A percentile compares a stretch with the other conserved stretches of the same genome.
phyloP scores from a whole-genome alignment of 495 filamentous ascomycete genomes.

The Penicillium crystallinum region DNA sequence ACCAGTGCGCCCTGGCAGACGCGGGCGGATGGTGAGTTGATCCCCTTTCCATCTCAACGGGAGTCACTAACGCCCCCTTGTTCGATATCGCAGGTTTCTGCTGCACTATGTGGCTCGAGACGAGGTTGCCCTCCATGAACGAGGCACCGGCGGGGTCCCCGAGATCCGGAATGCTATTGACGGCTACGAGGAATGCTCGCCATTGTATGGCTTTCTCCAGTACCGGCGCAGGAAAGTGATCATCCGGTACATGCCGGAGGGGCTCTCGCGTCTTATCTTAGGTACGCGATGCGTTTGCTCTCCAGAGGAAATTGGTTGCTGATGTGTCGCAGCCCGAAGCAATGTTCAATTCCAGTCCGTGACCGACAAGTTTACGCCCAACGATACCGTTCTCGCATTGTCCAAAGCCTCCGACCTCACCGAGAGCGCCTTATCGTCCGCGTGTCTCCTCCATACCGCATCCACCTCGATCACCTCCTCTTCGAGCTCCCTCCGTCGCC shows the following conservation, averaged over 20 bases:
- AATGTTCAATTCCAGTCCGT: slow-evolving; percentile 91
- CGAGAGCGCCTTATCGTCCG: slow-evolving; percentile 80
- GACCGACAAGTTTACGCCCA: slow-evolving; percentile 78
- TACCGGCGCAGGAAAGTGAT: slow-evolving; percentile 88
- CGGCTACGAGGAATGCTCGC: slow-evolving; percentile 73
- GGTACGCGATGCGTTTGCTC: slow-evolving; percentile 48
- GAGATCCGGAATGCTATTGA: slow-evolving; percentile 76
- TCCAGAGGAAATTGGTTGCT: not conserved
- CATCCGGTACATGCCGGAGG: slow-evolving; percentile 87
- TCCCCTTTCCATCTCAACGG: slow-evolving; percentile 4
- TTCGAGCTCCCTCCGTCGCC: slow-evolving; percentile 68
- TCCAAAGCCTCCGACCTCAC: slow-evolving; percentile 69
- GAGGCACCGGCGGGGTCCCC: slow-evolving; percentile 76
- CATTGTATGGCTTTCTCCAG: slow-evolving; percentile 85
- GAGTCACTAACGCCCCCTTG: slow-evolving; percentile 2
- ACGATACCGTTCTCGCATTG: slow-evolving; percentile 77
- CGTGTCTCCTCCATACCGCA: slow-evolving; percentile 84
- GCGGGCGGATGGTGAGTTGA: slow-evolving; percentile 87
- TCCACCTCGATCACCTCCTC: slow-evolving; percentile 84
- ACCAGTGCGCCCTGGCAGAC: slow-evolving; percentile 73
- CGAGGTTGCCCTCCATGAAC: slow-evolving; percentile 72
- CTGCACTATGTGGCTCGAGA: slow-evolving; percentile 88
- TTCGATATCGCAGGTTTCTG: slow-evolving; percentile 65
- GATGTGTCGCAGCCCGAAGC: slow-evolving; percentile 62
- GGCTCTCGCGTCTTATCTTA: slow-evolving; percentile 82